Base-by-base conservation (phyloP, 805 yeast species). In the Blastobotrys attinorum region DNA sequence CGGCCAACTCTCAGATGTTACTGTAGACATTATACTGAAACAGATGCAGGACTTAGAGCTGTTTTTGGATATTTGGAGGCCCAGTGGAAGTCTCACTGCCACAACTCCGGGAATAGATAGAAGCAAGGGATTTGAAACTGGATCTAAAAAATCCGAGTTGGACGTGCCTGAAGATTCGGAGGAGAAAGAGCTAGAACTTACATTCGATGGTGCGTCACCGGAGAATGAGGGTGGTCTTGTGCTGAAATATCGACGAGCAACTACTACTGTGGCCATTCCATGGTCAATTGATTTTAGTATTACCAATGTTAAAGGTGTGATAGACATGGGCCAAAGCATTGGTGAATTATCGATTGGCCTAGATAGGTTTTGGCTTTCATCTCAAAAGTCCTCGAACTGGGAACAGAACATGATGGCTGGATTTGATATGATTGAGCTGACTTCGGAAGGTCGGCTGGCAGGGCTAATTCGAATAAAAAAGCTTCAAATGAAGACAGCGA, bases 41-140 rank as follows among this genome's bases (percentile, higher is more conserved):
- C 97, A 92, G 59, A 69, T 84, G 41, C 96, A 89, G 58, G 97
- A 92, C 59, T 62, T 90, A 44, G 81, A 83, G 42, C 62, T 89
- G 22, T 92, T 92, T 63, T 70, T 70, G 44, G 95, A 89, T 62
- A 77, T 86, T 25, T 88, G 97, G 96, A 58, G 73, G 18, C 81
- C 90, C 0, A 40, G 47, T 29, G 25, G 40, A 18, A 39, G 37
- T 17, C 4, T 39, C 3, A 10, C 34, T 6, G 33, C 22, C 6
- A 37, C 25, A 7, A 25, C 29, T 7, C 29, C 29, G 7, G 42
- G 42, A 11, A 18, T 3, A 3, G n/a, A n/a, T n/a, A n/a, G n/a
- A n/a, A n/a, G n/a, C n/a, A n/a, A n/a, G n/a, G n/a, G n/a, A n/a
- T n/a, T n/a, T n/a, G n/a, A n/a, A n/a, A n/a, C n/a, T n/a, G 11